These are phyloP conservation scores for Syzygium syzygioides DNA, from an alignment of 441 rosid genomes.

Conservation along the genomic window DNA sequence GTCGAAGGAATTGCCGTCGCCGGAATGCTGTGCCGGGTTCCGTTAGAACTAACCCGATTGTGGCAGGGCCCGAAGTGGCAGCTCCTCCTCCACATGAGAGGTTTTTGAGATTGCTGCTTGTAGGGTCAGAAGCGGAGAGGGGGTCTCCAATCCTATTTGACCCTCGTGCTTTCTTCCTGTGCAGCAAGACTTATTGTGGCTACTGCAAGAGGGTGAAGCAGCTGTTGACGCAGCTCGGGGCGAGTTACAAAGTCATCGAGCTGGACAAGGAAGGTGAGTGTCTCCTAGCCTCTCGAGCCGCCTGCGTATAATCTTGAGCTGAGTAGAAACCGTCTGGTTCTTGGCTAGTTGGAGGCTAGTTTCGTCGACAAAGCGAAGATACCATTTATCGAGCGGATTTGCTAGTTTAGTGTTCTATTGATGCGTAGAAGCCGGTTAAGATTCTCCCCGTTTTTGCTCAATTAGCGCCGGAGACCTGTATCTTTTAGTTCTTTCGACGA, in stretches of 20 bases:
- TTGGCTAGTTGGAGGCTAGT: not conserved
- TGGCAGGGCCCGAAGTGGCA: not conserved
- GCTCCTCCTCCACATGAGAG: not conserved
- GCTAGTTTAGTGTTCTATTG: not conserved
- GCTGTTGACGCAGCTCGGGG: conserved; percentile 2
- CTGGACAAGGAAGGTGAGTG: conserved; percentile 2
- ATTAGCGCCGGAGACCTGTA: not conserved
- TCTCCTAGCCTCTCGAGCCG: not conserved
- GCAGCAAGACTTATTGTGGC: conserved; percentile 11
- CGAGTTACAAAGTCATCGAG: not conserved
- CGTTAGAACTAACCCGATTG: not conserved
- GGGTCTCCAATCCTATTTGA: not conserved
- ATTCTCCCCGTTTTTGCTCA: not conserved
- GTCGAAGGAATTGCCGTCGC: not conserved
- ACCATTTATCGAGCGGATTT: not conserved
- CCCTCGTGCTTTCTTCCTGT: not conserved
- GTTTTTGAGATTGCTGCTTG: not conserved
- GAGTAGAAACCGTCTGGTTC: not conserved
- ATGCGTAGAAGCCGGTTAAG: not conserved
- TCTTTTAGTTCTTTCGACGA: not conserved
- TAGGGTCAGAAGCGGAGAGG: no score
- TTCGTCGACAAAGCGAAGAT: not conserved
- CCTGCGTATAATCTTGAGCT: not conserved
- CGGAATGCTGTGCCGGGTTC: not conserved
- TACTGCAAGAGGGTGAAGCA: conserved; percentile 9